Percentiles rank a stretch among this genome's conserved stretches.
These are phyloP conservation scores for Dendryphion nanum DNA, from an alignment of 2,329 filamentous ascomycete genomes.

Conservation along the genomic window DNA sequence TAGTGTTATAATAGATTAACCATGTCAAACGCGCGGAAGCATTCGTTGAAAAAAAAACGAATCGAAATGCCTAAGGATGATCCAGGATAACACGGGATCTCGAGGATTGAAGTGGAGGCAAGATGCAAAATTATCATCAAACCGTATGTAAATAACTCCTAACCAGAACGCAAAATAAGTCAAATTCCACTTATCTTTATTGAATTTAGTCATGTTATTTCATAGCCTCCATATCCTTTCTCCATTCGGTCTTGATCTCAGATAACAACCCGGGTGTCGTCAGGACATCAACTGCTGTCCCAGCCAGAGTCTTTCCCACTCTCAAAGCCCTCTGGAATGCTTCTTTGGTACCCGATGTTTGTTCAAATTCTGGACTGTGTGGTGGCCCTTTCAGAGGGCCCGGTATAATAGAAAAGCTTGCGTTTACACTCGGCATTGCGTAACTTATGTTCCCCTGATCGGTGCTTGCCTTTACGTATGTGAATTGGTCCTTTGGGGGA, in stretches of 20 bases:
- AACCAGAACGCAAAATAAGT: no score
- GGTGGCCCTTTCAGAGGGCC: slow-evolving; percentile 32
- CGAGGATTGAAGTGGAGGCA: no score
- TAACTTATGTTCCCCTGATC: slow-evolving; percentile 62
- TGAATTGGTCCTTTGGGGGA: slow-evolving; percentile 12
- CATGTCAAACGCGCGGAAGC: no score
- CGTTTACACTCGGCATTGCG: slow-evolving; percentile 55
- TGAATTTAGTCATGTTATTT: no score
- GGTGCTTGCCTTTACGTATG: slow-evolving; percentile 50
- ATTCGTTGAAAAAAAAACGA: no score
- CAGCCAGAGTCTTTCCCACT: slow-evolving; percentile 37
- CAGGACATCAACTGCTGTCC: slow-evolving; percentile 39
- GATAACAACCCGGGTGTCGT: slow-evolving; percentile 1
- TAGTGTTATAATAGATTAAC: no score
- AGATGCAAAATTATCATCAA: no score
- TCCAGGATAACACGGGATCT: no score
- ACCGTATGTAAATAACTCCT: no score
- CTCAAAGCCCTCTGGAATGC: slow-evolving; percentile 34
- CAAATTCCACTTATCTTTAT: no score
- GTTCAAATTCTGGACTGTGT: slow-evolving; percentile 43
- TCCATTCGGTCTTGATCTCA: slow-evolving; percentile 5
- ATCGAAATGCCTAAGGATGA: no score
- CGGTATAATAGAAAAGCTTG: slow-evolving; percentile 49
- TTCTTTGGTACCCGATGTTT: slow-evolving; percentile 35
- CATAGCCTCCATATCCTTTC: slow-evolving; percentile 2